Percentiles rank a stretch among this genome's conserved stretches.
Evolutionary conservation across 1,139 yeast genomes (phyloP).

Genomic region (Scheffersomyces lignicola): DNA sequence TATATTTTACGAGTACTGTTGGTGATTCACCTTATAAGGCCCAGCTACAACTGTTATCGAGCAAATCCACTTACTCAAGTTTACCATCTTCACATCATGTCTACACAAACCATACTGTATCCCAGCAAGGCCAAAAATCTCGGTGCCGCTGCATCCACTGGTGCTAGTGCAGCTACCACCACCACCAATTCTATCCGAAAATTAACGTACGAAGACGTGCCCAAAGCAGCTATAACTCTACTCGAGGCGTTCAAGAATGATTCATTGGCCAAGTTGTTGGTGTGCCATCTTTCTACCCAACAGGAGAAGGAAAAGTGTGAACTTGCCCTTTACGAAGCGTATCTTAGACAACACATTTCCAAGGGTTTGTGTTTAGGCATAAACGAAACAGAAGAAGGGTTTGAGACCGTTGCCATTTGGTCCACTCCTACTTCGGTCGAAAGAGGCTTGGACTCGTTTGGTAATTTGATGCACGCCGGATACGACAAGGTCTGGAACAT

Average conservation of each 20-base stretch:
- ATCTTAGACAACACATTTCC: slow-evolving; percentile 55
- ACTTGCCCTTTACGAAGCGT: slow-evolving; percentile 52
- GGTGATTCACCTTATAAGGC: no score
- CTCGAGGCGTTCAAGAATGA: slow-evolving; percentile 53
- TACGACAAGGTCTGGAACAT: slow-evolving; percentile 54
- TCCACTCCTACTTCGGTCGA: slow-evolving; percentile 50
- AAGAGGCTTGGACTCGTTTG: slow-evolving; percentile 48
- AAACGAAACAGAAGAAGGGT: slow-evolving; percentile 43
- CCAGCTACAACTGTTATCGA: no score
- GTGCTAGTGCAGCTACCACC: slow-evolving; percentile 16
- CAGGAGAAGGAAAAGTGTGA: slow-evolving; percentile 43
- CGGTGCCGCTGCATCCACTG: slow-evolving; percentile 48
- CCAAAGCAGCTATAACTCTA: slow-evolving; percentile 56
- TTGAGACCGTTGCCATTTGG: slow-evolving; percentile 68
- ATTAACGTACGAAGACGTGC: slow-evolving; percentile 43
- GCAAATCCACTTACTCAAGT: no score
- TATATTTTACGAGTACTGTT: no score
- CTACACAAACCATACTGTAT: slow-evolving; percentile 2
- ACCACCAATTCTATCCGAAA: slow-evolving; percentile 17
- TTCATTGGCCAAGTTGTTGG: slow-evolving; percentile 49
- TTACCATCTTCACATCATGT: no score
- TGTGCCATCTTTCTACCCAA: slow-evolving; percentile 41
- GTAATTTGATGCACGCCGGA: slow-evolving; percentile 57
- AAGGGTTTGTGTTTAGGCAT: slow-evolving; percentile 57
- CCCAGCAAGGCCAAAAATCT: slow-evolving; percentile 45